Percentiles rank a stretch among this genome's conserved stretches.
Conservation (phyloP, 2,329 filamentous ascomycete genomes). For the Exophiala viscosa region DNA sequence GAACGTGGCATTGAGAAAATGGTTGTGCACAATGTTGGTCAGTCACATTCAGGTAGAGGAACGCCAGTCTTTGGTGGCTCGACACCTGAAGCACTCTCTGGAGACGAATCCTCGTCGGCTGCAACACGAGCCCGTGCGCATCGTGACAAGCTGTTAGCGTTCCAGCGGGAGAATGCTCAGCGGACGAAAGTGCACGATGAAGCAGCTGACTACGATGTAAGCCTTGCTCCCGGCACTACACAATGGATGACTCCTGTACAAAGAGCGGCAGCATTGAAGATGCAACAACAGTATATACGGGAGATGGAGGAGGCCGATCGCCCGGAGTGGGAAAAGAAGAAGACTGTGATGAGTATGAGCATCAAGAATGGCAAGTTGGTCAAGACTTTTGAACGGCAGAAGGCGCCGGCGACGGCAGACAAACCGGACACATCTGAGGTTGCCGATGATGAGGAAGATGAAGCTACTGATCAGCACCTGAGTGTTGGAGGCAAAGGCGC, state of each 20-base stretch:
- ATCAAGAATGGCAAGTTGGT: constrained; percentile 74
- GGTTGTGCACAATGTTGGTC: constrained; percentile 71
- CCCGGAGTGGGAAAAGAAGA: constrained; percentile 85
- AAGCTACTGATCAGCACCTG: constrained; percentile 24
- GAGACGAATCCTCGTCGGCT: constrained; percentile 30
- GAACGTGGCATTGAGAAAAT: constrained; percentile 85
- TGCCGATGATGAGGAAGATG: constrained; percentile 30
- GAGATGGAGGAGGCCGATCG: constrained; percentile 83
- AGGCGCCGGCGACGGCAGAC: constrained; percentile 25
- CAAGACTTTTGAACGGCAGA: constrained; percentile 39
- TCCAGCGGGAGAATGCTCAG: constrained; percentile 80
- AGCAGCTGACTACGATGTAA: constrained; percentile 66
- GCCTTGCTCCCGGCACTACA: constrained; percentile 57
- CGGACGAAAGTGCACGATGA: constrained; percentile 84
- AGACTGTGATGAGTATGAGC: constrained; percentile 80
- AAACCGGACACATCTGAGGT: constrained; percentile 24
- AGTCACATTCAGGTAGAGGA: constrained; percentile 39
- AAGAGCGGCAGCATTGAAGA: constrained; percentile 75
- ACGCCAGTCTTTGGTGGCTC: constrained; percentile 32
- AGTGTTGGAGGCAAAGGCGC: constrained; percentile 31
- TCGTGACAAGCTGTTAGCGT: constrained; percentile 73
- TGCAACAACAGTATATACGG: constrained; percentile 75
- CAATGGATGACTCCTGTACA: constrained; percentile 85
- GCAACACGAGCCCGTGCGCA: constrained; percentile 56
- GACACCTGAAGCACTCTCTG: constrained; percentile 33